phyloP scores from a whole-genome alignment of 768 basidiomycete genomes.

The Rhodosporidiobolus odoratus region DNA sequence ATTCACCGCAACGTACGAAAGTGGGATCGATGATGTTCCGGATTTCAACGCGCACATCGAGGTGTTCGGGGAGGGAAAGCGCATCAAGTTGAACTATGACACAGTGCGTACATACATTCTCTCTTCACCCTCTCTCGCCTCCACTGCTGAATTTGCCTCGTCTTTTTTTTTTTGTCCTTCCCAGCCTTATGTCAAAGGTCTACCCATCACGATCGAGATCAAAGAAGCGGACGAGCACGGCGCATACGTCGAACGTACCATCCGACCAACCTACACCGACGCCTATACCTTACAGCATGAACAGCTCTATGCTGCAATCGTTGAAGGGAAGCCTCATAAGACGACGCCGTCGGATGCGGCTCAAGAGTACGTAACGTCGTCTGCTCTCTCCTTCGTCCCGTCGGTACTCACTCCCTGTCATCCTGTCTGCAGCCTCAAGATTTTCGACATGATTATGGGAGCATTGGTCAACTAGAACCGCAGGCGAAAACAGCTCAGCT shows the following conservation, averaged over 20 bases:
- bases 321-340: slow-evolving; percentile 38
- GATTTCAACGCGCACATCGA: slow-evolving; percentile 46
- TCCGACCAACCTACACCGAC: slow-evolving; percentile 43
- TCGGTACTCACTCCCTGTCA: slow-evolving; percentile 29
- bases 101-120: slow-evolving; percentile 13
- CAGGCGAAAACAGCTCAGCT: neutral
- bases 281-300: slow-evolving; percentile 43
- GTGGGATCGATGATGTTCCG: slow-evolving; percentile 40
- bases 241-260: slow-evolving; percentile 38
- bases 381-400: neutral
- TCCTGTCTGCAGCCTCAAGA: slow-evolving; percentile 18
- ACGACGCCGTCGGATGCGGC: slow-evolving; percentile 42
- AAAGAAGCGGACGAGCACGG: slow-evolving; percentile 31
- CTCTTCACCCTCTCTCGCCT: neutral
- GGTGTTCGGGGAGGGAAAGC: slow-evolving; percentile 41
- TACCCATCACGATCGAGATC: slow-evolving; percentile 42
- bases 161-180: too few relatives aligned
- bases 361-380: slow-evolving; percentile 31
- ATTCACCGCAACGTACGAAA: slow-evolving; percentile 44
- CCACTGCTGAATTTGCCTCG: neutral
- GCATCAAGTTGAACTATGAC: slow-evolving; percentile 41
- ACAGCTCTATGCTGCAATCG: slow-evolving; percentile 39
- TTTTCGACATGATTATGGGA: slow-evolving; percentile 43
- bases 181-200: slow-evolving; percentile 44
- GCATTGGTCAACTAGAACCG: slow-evolving; percentile 34